phyloP scores from a whole-genome alignment of 768 basidiomycete species.

The Cytidiella melzeri region DNA sequence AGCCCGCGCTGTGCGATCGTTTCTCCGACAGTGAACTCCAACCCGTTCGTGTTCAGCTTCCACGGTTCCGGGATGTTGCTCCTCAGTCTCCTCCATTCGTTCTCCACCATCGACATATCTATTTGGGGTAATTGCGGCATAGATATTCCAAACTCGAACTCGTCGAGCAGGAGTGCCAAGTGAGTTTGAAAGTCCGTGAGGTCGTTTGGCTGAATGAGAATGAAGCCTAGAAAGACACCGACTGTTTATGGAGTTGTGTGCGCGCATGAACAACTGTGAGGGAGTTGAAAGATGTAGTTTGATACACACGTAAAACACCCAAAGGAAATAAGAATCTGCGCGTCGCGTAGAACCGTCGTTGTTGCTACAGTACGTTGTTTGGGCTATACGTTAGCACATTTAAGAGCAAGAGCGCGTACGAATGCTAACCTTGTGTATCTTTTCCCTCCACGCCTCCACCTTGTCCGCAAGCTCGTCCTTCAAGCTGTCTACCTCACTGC shows the following conservation, averaged over 20 bases:
- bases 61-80: constrained; percentile 73
- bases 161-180: constrained; percentile 57
- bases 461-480: constrained; percentile 20
- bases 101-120: constrained; percentile 62
- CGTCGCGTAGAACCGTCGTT: constrained; percentile 22
- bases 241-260: constrained; percentile 36
- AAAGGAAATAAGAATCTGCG: constrained; percentile 66
- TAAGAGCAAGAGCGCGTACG: constrained; percentile 17
- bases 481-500: constrained; percentile 8
- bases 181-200: constrained; percentile 65
- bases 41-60: constrained; percentile 75
- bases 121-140: constrained; percentile 58
- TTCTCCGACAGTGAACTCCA: constrained; percentile 77
- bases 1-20: constrained; percentile 57
- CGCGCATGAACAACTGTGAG: background rate
- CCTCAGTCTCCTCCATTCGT: constrained; percentile 64
- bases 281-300: background rate
- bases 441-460: constrained; percentile 21
- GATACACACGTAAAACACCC: constrained; percentile 50
- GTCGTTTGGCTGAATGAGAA: constrained; percentile 60
- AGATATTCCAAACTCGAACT: constrained; percentile 52
- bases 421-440: constrained; percentile 21
- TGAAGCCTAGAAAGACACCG: constrained; percentile 56
- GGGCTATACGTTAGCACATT: background rate
- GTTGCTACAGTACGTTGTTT: constrained; percentile 6